Percentiles rank a stretch among this genome's conserved stretches.
Conservation (phyloP, 331 rosid species). For the Arachis monticola region DNA sequence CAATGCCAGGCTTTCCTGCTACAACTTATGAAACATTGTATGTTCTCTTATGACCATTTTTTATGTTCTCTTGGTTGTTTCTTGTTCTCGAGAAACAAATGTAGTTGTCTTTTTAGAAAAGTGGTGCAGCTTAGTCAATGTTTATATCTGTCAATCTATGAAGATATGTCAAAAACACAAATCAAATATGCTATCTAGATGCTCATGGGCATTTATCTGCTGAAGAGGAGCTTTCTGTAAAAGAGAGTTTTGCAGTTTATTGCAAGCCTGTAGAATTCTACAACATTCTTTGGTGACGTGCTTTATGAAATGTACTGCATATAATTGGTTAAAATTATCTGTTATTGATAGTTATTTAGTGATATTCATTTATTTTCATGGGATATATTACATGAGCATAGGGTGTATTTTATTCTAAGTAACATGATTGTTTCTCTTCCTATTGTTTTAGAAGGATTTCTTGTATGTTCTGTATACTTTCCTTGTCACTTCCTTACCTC, state of each 20-base stretch:
- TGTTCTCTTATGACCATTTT: constrained; percentile 26
- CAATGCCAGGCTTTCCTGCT: constrained; percentile 53
- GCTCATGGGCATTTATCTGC: constrained; percentile 54
- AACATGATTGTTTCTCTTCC: background rate
- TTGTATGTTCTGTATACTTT: constrained; percentile 1
- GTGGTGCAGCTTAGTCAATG: constrained; percentile 13
- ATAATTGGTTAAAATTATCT: constrained; percentile 12
- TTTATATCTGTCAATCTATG: constrained; percentile 34
- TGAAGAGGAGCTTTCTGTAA: constrained; percentile 67
- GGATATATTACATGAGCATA: constrained; percentile 16
- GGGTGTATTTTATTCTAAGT: constrained; percentile 21
- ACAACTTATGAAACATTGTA: constrained; percentile 51
- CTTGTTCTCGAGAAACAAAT: constrained; percentile 2
- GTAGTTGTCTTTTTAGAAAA: constrained; percentile 20
- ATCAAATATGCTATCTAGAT: constrained; percentile 56
- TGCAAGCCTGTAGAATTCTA: constrained; percentile 81
- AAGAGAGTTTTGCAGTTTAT: constrained; percentile 61
- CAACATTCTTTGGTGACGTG: constrained; percentile 67
- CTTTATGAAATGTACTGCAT: constrained; percentile 48
- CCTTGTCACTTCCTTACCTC: constrained; percentile 1
- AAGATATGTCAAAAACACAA: constrained; percentile 49
- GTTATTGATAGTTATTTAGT: constrained; percentile 9
- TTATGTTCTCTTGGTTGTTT: constrained; percentile 27
- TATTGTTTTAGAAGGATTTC: constrained; percentile 28
- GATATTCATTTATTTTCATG: constrained; percentile 2